Base-by-base conservation (phyloP, 805 yeast species). In the Zygoascus flipseniorum region DNA sequence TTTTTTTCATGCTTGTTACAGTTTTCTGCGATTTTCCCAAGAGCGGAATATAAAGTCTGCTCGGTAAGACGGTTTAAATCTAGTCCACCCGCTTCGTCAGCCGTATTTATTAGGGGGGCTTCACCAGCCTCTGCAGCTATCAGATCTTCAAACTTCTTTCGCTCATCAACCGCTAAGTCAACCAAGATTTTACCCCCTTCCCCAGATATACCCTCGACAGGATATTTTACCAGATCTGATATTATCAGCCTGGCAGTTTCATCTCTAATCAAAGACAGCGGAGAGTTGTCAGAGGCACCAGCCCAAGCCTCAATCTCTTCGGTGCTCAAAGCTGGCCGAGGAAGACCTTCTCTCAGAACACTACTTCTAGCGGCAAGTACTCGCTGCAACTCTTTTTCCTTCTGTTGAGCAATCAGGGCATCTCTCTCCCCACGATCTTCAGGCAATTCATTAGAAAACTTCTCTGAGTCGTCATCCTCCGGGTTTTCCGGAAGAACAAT, bases 291-390 rank as follows among this genome's bases (percentile, higher is more conserved):
- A 8, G 58, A 50, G 19, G 52, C 16, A 13, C 20, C n/a, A 16
- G 14, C 13, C 37, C 42, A 42, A 39, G 13, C 16, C 28, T 37
- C 11, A 19, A 19, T 6, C n/a, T 31, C 54, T 5, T 42, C 50
- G 10, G 28, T 9, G 10, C 18, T 31, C n/a, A 28, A 31, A 5
- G 31, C 13, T 8, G 69, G 65, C 45, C 62, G 58, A 50, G 72
- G 69, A 8, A 81, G 67, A 0, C 71, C 76, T 49, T 65, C 63
- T 59, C 76, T 79, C 1, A 79, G 65, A 1, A 71, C 82, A 54
- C 69, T 73, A 0, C 85, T 76, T 48, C 80, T 60, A 42, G 80
- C 64, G 8, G 69, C 58, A 37, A 69, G 55, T 11, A 66, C 68
- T 26, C 54, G 54, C 43, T 55, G 58, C 16, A 52, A 57, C 46